Base-by-base conservation (phyloP, 441 rosid genomes). In the Corymbia calophylla region DNA sequence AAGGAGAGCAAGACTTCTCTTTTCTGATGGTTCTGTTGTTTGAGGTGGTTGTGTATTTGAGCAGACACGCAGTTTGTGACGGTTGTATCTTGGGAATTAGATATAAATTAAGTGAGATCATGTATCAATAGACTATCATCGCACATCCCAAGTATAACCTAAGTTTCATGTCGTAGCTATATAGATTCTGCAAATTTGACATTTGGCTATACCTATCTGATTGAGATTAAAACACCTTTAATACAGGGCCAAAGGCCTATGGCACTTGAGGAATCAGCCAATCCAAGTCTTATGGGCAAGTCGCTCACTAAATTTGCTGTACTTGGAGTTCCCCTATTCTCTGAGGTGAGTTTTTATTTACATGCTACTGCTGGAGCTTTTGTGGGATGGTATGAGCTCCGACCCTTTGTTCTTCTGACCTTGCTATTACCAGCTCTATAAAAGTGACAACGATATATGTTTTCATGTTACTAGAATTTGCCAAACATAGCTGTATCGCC, bases 291-390 rank as follows among this genome's bases (percentile, higher is more conserved):
- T 88, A 88, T 94, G 93, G 95, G 95, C 87, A 95, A 92, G 88
- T 95, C 95, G 82, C 91, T 94, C 90, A 94, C 97, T 89, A 96
- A 95, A 93, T 89, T 98, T 92, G 99, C 99, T 91, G 90, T 98
- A 91, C 95, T 98, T 90, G 98, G 98, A 73, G 92, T 96, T 89
- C 90, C 93, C 89, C 90, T 93, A 87, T 85, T 90, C 91, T 91
- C 90, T 84, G 84, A 93, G 94, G 99, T 98, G 92, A 90, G 90
- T 87, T 89, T 70, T 58, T 44, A 44, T 62, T 86, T 17, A 62
- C 89, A 47, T 55, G 88, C 31, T 86, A 39, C 44, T 7, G 17
- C 48, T 49, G 32, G 66, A 54, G 35, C 49, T 86, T 25, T 86
- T n/a, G 23, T 4, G 31, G 47, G 21, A 32, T 86, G 60, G 13